Conservation (phyloP, 306 rosid genomes). For the Heteromeles arbutifolia region DNA sequence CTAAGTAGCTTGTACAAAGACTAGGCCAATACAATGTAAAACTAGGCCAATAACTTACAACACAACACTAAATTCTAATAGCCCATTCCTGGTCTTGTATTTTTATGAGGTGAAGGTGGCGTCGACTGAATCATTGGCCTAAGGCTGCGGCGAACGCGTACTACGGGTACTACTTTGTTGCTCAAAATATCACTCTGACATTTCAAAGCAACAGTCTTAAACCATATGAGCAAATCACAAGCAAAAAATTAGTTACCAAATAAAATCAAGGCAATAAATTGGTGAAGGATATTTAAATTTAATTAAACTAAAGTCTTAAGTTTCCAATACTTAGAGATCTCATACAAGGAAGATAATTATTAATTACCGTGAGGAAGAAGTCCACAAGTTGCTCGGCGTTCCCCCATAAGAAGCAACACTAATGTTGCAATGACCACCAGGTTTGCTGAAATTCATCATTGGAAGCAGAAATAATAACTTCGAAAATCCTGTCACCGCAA, state of each 20-base stretch:
- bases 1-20: too few relatives aligned
- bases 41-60: too few relatives aligned
- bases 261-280: too few relatives aligned
- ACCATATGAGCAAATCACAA: not conserved
- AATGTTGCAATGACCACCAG: not conserved
- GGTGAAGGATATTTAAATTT: too few relatives aligned
- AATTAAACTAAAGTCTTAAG: too few relatives aligned
- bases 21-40: too few relatives aligned
- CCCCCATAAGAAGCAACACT: not conserved
- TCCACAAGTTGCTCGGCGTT: not conserved
- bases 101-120: not conserved
- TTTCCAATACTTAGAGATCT: not conserved
- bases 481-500: not conserved
- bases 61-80: too few relatives aligned
- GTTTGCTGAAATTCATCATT: not conserved
- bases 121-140: fast-evolving
- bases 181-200: not conserved
- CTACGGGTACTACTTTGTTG: not conserved
- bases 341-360: not conserved
- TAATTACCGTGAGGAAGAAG: not conserved
- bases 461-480: not conserved
- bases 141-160: not conserved
- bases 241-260: not conserved
- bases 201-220: not conserved
- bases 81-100: too few relatives aligned